Conservation (phyloP, 139 green algal species). For the Astrephomene gubernaculifera region DNA sequence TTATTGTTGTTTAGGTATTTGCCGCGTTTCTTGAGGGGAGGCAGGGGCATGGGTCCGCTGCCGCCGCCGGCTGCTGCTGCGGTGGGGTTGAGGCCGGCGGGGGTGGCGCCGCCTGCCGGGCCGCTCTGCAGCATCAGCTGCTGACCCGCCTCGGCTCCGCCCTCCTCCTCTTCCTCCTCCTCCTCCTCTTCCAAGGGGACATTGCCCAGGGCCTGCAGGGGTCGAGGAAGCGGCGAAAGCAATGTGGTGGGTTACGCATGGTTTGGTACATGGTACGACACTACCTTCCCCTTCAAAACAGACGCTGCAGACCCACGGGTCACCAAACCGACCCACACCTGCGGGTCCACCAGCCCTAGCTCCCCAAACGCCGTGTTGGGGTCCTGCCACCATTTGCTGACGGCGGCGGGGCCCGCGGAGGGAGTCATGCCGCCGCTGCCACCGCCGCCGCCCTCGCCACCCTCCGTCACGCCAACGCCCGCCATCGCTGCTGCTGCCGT, state of each 20-base stretch:
- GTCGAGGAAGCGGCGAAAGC: neutral
- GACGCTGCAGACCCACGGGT: neutral
- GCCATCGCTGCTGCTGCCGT: neutral
- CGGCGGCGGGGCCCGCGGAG: neutral
- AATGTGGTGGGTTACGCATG: neutral
- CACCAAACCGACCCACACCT: slow-evolving; percentile 2
- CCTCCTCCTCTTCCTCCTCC: neutral
- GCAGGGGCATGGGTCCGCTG: neutral
- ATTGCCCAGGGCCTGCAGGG: slow-evolving; percentile 11
- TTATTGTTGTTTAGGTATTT: too few species aligned
- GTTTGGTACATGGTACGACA: neutral
- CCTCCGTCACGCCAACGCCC: neutral
- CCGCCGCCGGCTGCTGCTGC: neutral
- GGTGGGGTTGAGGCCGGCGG: too few species aligned
- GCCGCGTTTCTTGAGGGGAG: slow-evolving; percentile 32
- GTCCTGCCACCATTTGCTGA: slow-evolving; percentile 24
- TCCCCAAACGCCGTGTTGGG: slow-evolving; percentile 34
- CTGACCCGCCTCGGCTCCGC: neutral
- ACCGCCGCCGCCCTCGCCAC: neutral
- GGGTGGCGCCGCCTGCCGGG: neutral
- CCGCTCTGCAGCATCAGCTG: neutral
- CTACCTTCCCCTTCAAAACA: neutral
- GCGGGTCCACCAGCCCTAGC: slow-evolving; percentile 43
- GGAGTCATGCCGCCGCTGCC: neutral
- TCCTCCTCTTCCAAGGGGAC: neutral